These are phyloP conservation scores for Diaporthe destruens DNA, from an alignment of 2,329 filamentous ascomycete genomes.

Conservation along the genomic window DNA sequence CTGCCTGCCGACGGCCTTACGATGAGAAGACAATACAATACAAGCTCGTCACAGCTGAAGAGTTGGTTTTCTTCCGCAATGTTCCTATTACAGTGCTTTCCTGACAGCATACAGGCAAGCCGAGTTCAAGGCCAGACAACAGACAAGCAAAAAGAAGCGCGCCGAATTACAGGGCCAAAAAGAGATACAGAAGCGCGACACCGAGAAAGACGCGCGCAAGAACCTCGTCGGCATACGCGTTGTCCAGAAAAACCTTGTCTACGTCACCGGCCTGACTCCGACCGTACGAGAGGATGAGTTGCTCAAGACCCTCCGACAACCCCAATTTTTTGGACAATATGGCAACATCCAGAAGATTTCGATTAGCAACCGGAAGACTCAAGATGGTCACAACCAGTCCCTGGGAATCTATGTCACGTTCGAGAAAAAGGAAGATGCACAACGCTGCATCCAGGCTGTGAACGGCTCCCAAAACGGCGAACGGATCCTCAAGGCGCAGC, in stretches of 20 bases:
- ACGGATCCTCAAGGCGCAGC: constrained; percentile 80
- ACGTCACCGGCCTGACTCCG: constrained; percentile 94
- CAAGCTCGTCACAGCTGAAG: constrained; percentile 94
- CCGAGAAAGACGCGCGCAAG: constrained; percentile 94
- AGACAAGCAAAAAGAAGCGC: constrained; percentile 93
- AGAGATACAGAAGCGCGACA: constrained; percentile 95
- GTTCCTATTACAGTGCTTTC: constrained; percentile 33
- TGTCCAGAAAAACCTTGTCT: constrained; percentile 98
- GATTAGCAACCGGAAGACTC: constrained; percentile 92
- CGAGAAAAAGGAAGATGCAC: constrained; percentile 89
- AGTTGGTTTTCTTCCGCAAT: constrained; percentile 71
- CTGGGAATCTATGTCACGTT: constrained; percentile 99
- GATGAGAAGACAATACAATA: constrained; percentile 98
- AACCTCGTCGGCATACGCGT: constrained; percentile 95
- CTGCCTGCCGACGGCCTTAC: constrained; percentile 95
- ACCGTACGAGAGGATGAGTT: constrained; percentile 93
- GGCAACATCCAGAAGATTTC: constrained; percentile 99
- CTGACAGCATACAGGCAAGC: constrained; percentile 68
- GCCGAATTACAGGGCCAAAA: constrained; percentile 87
- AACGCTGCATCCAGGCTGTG: constrained; percentile 89
- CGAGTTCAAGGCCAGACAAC: constrained; percentile 81
- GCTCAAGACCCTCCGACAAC: constrained; percentile 87
- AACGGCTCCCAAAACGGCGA: constrained; percentile 95
- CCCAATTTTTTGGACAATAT: constrained; percentile 97
- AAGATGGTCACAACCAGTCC: constrained; percentile 82